These are phyloP conservation scores for Naganishia randhawae DNA, from an alignment of 768 basidiomycete genomes.

Conservation along the genomic window DNA sequence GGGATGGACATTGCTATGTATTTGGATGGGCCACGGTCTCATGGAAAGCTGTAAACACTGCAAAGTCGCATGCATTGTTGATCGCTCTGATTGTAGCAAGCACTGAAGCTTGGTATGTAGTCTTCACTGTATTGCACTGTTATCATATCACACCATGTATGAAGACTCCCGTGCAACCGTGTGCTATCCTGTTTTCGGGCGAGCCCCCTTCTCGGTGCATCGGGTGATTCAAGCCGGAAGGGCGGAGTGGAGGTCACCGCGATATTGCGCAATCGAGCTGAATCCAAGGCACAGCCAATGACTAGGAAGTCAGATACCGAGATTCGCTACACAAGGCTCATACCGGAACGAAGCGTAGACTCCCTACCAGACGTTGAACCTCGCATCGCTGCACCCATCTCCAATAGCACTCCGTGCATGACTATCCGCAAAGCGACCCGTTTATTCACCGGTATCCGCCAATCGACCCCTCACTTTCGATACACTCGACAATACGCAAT, in stretches of 20 bases:
- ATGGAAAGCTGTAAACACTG: neutral
- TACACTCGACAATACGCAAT: slow-evolving; percentile 4
- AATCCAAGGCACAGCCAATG: slow-evolving; percentile 11
- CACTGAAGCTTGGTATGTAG: slow-evolving; percentile 1
- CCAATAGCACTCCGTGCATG: neutral
- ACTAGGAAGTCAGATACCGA: neutral
- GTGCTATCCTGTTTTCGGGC: neutral
- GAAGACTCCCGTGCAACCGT: too few species aligned
- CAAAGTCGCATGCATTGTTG: neutral
- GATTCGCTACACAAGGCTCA: neutral
- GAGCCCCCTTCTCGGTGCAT: neutral
- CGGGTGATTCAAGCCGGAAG: neutral
- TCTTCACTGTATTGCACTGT: slow-evolving; percentile 7
- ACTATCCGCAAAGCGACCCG: neutral
- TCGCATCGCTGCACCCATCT: neutral
- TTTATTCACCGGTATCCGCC: slow-evolving; percentile 4
- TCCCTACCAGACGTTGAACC: neutral
- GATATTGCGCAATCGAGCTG: slow-evolving; percentile 22
- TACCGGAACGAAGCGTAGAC: neutral
- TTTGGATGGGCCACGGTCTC: neutral
- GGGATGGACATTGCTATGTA: neutral
- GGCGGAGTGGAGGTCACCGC: neutral
- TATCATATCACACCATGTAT: too few species aligned
- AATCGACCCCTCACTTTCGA: neutral
- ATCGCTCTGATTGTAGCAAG: neutral